These are phyloP conservation scores for Fusarium secorum DNA, from an alignment of 2,329 filamentous ascomycete genomes.

Conservation along the genomic window DNA sequence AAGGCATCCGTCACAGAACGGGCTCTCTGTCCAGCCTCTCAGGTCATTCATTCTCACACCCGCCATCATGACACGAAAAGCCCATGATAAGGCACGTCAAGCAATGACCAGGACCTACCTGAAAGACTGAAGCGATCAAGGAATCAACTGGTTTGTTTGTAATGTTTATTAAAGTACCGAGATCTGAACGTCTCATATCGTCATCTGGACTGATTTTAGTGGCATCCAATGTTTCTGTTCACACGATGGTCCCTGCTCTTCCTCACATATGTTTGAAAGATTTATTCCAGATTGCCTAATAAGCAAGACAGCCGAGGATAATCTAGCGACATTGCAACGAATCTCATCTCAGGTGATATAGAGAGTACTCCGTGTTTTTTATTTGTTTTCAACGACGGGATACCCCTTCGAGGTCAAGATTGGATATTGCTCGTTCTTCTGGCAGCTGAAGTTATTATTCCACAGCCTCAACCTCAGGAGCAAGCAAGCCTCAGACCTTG, in stretches of 20 bases:
- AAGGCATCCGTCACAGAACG: conserved; percentile 13
- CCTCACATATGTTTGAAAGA: conserved; percentile 7
- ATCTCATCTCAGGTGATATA: not conserved
- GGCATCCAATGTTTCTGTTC: conserved; percentile 2
- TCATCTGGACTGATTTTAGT: conserved; percentile 2
- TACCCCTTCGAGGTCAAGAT: conserved; percentile 4
- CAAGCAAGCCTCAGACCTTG: not conserved
- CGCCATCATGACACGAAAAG: conserved; percentile 15
- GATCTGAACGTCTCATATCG: not conserved
- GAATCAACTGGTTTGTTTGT: not conserved
- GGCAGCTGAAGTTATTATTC: not conserved
- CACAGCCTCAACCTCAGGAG: not conserved
- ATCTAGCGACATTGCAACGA: conserved; percentile 15
- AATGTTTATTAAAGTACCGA: not conserved
- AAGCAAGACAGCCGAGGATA: conserved; percentile 8
- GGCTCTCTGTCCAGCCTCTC: not conserved
- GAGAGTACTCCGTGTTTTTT: not conserved
- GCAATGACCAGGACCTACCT: not conserved
- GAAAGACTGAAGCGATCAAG: not conserved
- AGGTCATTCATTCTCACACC: conserved; percentile 12
- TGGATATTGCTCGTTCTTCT: not conserved
- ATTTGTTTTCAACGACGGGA: not conserved
- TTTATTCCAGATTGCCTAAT: conserved; percentile 1
- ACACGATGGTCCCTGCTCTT: conserved; percentile 8
- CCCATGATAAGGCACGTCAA: not conserved